phyloP scores from a whole-genome alignment of 306 rosid genomes.

The Cucurbita maxima region DNA sequence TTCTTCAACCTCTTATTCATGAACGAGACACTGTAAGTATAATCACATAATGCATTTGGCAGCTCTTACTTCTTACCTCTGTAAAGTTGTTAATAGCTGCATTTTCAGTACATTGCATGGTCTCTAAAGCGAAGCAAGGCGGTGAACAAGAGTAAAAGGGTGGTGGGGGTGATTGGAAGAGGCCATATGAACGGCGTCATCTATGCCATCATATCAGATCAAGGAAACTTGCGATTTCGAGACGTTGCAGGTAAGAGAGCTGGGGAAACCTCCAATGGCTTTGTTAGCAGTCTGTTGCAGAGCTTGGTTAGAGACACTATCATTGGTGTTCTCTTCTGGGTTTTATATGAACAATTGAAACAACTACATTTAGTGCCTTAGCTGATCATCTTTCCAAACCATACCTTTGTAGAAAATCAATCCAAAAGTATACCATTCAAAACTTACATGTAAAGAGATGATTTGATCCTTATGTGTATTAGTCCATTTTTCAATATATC shows the following conservation, averaged over 20 bases:
- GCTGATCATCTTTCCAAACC: background rate
- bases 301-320: slow-evolving; percentile 54
- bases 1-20: slow-evolving; percentile 71
- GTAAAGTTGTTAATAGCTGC: background rate
- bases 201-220: slow-evolving; percentile 49
- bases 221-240: slow-evolving; percentile 51
- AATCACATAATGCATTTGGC: background rate
- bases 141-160: slow-evolving; percentile 62
- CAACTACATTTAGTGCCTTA: background rate
- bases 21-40: slow-evolving; percentile 75
- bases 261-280: slow-evolving; percentile 12
- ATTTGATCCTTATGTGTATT: background rate
- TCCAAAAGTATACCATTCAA: background rate
- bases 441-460: background rate
- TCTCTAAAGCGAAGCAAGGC: slow-evolving; percentile 85
- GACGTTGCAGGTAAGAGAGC: slow-evolving; percentile 49
- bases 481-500: background rate
- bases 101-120: slow-evolving; percentile 79
- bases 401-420: background rate
- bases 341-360: slow-evolving; percentile 46
- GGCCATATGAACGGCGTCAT: slow-evolving; percentile 89
- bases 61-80: background rate
- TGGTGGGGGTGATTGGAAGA: slow-evolving; percentile 85
- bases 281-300: slow-evolving; percentile 27
- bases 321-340: slow-evolving; percentile 62